A percentile compares a stretch with the other conserved stretches of the same genome.
phyloP scores from a whole-genome alignment of 768 basidiomycete species.

The Tephrocybe sp. region DNA sequence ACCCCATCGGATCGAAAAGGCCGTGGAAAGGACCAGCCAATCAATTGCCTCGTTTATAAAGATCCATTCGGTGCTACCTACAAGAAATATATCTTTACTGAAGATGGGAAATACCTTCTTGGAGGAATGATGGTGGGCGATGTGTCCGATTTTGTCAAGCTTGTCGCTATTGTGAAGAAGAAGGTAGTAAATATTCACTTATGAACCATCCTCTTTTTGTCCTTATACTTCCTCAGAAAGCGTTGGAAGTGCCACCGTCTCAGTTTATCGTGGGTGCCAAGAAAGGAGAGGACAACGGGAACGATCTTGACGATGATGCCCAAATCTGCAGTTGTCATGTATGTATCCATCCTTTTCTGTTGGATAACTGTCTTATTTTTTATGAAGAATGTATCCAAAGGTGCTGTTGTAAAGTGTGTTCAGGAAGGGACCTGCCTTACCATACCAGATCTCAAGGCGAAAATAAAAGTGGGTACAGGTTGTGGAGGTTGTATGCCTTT shows the following conservation, averaged over 20 bases:
- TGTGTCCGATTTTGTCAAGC: slow-evolving; percentile 64
- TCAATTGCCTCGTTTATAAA: slow-evolving; percentile 64
- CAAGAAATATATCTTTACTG: slow-evolving; percentile 77
- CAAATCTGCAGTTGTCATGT: slow-evolving; percentile 71
- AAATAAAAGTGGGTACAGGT: slow-evolving; percentile 72
- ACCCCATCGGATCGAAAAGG: slow-evolving; percentile 5
- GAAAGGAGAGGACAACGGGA: slow-evolving; percentile 56
- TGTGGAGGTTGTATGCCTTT: slow-evolving; percentile 76
- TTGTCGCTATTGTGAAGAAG: slow-evolving; percentile 71
- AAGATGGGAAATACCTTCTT: slow-evolving; percentile 68
- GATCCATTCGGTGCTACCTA: slow-evolving; percentile 74
- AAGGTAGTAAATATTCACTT: slow-evolving; percentile 37
- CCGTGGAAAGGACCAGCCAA: slow-evolving; percentile 30
- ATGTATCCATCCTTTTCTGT: neutral
- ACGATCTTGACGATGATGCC: slow-evolving; percentile 68
- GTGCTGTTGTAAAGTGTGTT: slow-evolving; percentile 50
- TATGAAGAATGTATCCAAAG: slow-evolving; percentile 58
- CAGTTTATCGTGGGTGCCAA: slow-evolving; percentile 63
- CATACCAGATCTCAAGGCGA: slow-evolving; percentile 56
- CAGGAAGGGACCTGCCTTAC: slow-evolving; percentile 43
- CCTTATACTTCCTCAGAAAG: slow-evolving; percentile 45
- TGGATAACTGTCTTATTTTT: neutral
- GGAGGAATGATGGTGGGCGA: slow-evolving; percentile 86
- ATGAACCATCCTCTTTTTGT: neutral
- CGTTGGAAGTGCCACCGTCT: slow-evolving; percentile 61